These are phyloP conservation scores for Fusarium lyarnte DNA, from an alignment of 2,329 filamentous ascomycete genomes.

Conservation along the genomic window DNA sequence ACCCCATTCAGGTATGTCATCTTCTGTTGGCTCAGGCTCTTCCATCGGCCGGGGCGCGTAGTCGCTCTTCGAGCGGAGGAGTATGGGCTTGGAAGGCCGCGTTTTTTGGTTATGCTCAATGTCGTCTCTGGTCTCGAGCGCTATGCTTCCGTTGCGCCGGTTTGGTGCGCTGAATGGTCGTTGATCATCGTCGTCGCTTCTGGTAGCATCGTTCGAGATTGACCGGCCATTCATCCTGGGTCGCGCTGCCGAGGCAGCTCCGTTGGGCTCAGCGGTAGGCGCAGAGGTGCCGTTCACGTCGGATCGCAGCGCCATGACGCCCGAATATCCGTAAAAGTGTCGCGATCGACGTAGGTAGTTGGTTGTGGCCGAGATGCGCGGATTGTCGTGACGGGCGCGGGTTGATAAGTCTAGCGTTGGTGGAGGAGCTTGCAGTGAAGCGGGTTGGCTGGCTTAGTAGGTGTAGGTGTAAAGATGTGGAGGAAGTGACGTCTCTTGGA, in stretches of 20 bases:
- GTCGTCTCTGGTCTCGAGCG: conserved; percentile 45
- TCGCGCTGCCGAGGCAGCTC: conserved; percentile 41
- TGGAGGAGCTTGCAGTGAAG: conserved; percentile 38
- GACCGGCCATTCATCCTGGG: conserved; percentile 43
- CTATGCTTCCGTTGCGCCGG: conserved; percentile 49
- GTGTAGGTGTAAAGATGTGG: conserved; percentile 30
- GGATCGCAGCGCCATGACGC: conserved; percentile 48
- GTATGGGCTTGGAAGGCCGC: conserved; percentile 59
- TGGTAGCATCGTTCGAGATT: conserved; percentile 41
- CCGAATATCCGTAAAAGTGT: conserved; percentile 35
- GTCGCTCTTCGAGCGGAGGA: conserved; percentile 68
- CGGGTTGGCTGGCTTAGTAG: conserved; percentile 23
- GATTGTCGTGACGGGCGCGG: conserved; percentile 34
- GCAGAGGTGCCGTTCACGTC: conserved; percentile 47
- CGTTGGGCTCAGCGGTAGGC: conserved; percentile 37
- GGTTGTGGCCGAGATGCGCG: conserved; percentile 34
- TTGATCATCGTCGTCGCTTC: conserved; percentile 45
- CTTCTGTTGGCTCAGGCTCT: conserved; percentile 54
- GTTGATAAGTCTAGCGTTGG: conserved; percentile 37
- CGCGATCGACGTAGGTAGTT: conserved; percentile 26
- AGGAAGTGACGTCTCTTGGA: conserved; percentile 43
- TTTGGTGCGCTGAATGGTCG: conserved; percentile 60
- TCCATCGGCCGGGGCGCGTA: conserved; percentile 56
- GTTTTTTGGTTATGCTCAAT: conserved; percentile 49
- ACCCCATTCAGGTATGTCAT: conserved; percentile 63